Base-by-base conservation (phyloP, 2,329 filamentous ascomycete species). In the Fusarium foetens region DNA sequence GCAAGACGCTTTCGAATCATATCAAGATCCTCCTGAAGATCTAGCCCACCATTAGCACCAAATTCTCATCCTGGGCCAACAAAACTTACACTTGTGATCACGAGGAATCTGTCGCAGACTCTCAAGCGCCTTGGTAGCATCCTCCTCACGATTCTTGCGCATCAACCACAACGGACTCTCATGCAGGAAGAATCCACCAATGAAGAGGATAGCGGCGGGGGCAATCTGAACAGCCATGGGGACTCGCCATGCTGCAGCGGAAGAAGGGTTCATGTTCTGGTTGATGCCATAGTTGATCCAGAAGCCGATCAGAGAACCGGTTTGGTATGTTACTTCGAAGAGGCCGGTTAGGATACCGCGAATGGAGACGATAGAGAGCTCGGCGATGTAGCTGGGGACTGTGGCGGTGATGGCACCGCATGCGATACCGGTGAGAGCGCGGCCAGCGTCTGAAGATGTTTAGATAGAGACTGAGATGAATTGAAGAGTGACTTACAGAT, bases 341-440 rank as follows among this genome's bases (percentile, higher is more conserved):
- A 88, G 77, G 19, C 88, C 88, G 11, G 88, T 87, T 6, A 89
- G 84, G 31, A 88, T 81, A 73, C 89, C 89, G 73, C 90, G 85
- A 58, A 86, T 89, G 5, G 86, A 86, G 1, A 89, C 85, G 72
- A 88, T 84, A 1, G 89, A 88, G 59, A 88, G 86, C 76, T 92
- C 90, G 14, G 89, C 87, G 64, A 91, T 89, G 76, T 92, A 92
- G 38, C 89, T 85, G 6, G 89, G 90, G 6, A 91, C 87, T 10
- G 86, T 87, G 75, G 87, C 88, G 13, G 85, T 87, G 75, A 89
- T 83, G 43, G 87, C 78, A n/a, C 88, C 88, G 49, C 88, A 85
- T 25, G 87, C 88, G 76, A 88, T 84, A 3, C 88, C 88, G 4
- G 86, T 88, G 38, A 90, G 80, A 68, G 88, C 87, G 16, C 90